Evolutionary conservation across 768 basidiomycete species (phyloP).

Genomic region (Termitomyces sp.): DNA sequence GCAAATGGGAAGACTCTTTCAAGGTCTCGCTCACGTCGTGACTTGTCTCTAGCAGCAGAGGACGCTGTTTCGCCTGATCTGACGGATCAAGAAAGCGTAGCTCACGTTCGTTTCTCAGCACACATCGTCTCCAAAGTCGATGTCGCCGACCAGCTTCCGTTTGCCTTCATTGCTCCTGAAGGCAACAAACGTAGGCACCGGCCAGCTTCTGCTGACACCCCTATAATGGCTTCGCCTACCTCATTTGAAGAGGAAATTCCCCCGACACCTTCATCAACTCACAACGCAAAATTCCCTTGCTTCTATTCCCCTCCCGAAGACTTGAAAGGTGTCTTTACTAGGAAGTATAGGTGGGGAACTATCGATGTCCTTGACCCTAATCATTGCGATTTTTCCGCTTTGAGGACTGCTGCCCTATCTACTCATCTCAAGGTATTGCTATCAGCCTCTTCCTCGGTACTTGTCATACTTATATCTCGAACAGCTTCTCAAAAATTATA

Average conservation of each 20-base stretch:
- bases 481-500: slow-evolving; percentile 77
- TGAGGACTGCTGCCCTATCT: slow-evolving; percentile 80
- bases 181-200: slow-evolving; percentile 38
- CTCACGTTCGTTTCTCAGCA: slow-evolving; percentile 76
- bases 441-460: slow-evolving; percentile 2
- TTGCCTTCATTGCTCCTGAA: slow-evolving; percentile 79
- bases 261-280: slow-evolving; percentile 32
- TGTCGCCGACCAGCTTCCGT: slow-evolving; percentile 61
- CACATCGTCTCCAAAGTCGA: slow-evolving; percentile 59
- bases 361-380: slow-evolving; percentile 82
- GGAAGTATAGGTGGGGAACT: slow-evolving; percentile 86
- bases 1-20: slow-evolving; percentile 40
- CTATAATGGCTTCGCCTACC: slow-evolving; percentile 20
- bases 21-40: slow-evolving; percentile 71
- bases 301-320: slow-evolving; percentile 59
- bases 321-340: slow-evolving; percentile 69
- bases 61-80: slow-evolving; percentile 57
- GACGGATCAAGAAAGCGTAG: slow-evolving; percentile 64
- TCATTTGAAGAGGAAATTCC: slow-evolving; percentile 41
- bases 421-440: slow-evolving; percentile 74
- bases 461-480: background rate
- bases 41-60: slow-evolving; percentile 55
- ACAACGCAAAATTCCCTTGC: slow-evolving; percentile 36
- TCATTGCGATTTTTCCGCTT: slow-evolving; percentile 84
- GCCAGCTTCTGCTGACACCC: slow-evolving; percentile 27